These are phyloP conservation scores for Combretum micranthum DNA, from an alignment of 345 rosid genomes.

Conservation along the genomic window DNA sequence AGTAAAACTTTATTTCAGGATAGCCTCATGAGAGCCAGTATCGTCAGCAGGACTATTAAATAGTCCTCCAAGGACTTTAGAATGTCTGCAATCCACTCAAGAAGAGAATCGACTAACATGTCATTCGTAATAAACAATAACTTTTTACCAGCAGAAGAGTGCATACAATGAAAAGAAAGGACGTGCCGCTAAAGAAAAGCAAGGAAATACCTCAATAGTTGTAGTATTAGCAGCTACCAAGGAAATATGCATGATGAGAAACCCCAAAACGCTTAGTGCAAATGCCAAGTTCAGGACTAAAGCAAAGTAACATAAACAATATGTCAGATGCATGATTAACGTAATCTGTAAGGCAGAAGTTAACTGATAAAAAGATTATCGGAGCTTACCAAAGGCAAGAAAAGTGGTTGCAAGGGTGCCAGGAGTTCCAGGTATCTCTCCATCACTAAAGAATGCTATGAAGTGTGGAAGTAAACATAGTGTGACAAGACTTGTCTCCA, in stretches of 20 bases:
- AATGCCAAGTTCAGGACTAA: slow-evolving; percentile 91
- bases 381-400: slow-evolving; percentile 77
- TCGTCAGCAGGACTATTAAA: too few relatives aligned
- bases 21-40: too few relatives aligned
- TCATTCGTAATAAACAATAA: background rate
- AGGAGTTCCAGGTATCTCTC: slow-evolving; percentile 91
- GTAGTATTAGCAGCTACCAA: slow-evolving; percentile 85
- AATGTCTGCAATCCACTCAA: background rate
- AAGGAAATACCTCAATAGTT: slow-evolving; percentile 73
- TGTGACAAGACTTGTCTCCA: slow-evolving; percentile 87
- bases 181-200: background rate
- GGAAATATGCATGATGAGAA: slow-evolving; percentile 87
- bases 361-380: background rate
- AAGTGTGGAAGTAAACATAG: slow-evolving; percentile 79
- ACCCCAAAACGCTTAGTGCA: slow-evolving; percentile 90
- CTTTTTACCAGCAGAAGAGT: background rate
- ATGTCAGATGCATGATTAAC: background rate
- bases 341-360: background rate
- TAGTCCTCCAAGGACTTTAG: too few relatives aligned
- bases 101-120: background rate
- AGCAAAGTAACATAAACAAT: slow-evolving; percentile 11
- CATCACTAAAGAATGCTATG: slow-evolving; percentile 84
- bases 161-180: background rate
- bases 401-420: slow-evolving; percentile 93
- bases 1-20: too few relatives aligned